Evolutionary conservation across 1,139 yeast species (phyloP).

Genomic region (Hyphopichia wangnamkhiaoensis): DNA sequence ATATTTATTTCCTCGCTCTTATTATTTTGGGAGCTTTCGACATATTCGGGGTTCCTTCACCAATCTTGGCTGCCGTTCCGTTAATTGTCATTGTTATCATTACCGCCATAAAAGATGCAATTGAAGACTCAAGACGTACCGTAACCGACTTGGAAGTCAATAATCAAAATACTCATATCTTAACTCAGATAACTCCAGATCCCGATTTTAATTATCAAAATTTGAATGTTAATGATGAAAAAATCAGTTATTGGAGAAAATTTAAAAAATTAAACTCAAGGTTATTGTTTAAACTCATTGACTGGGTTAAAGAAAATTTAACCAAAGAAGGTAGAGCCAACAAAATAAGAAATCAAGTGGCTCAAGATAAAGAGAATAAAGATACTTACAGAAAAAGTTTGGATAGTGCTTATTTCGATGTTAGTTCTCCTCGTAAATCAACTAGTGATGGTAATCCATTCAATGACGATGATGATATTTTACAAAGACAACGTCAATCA

Average conservation of each 20-base stretch:
- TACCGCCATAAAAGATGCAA: constrained; percentile 58
- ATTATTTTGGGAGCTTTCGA: constrained; percentile 54
- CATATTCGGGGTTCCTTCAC: constrained; percentile 60
- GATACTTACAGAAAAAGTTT: constrained; percentile 29
- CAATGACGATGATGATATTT: constrained; percentile 10
- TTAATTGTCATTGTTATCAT: constrained; percentile 56
- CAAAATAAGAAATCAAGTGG: constrained; percentile 24
- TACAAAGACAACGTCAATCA: constrained; percentile 5
- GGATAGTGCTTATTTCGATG: constrained; percentile 26
- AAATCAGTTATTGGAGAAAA: constrained; percentile 58
- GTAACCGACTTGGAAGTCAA: constrained; percentile 55
- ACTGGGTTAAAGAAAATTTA: constrained; percentile 29
- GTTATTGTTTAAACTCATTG: constrained; percentile 28
- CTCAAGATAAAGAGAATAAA: constrained; percentile 12
- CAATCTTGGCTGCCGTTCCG: constrained; percentile 58
- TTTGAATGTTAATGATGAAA: constrained; percentile 47
- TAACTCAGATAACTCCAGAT: constrained; percentile 21
- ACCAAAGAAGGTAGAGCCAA: constrained; percentile 42
- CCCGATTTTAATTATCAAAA: constrained; percentile 31
- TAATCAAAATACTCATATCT: constrained; percentile 49
- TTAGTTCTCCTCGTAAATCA: constrained; percentile 1
- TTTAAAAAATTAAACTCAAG: constrained; percentile 54
- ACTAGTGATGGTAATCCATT: constrained; percentile 18
- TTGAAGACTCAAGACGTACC: constrained; percentile 59
- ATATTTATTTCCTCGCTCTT: constrained; percentile 52